Base-by-base conservation (phyloP, 2,329 filamentous ascomycete genomes). In the Ascochyta viciae-villosae region DNA sequence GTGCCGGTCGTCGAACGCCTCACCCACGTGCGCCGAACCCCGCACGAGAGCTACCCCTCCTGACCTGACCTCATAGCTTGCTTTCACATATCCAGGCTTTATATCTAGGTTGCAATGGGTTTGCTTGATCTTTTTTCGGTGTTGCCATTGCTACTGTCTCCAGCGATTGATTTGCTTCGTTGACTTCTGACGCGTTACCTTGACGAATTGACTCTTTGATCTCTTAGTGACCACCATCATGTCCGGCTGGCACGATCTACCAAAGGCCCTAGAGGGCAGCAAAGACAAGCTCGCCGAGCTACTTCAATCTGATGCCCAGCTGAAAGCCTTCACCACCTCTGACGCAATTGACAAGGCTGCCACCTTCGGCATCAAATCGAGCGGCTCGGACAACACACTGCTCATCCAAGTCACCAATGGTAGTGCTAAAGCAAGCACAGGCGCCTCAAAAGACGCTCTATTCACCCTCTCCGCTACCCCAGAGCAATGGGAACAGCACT, bases 401-500 rank as follows among this genome's bases (percentile, higher is more conserved):
- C 69, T 76, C 34, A 57, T 76, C 57, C 70, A 63, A 16, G 66
- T 76, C 35, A 59, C 49, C 51, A 74, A 73, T 45, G 71, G 68
- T 46, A 68, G 62, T 35, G 72, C 61, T 12, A 64, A 67, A 48
- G 67, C 64, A 8, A 68, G 60, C 35, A 60, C 65, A 0, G 72
- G 74, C 13, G 58, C 64, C 6, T 46, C 70, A 4, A 71, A 73
- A 44, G 72, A 74, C 53, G 70, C 72, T 0, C 39, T 73, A 0
- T 81, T 80, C 61, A 72, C 68, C 0, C 71, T 81, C 4, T 74
- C 71, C 19, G 78, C 78, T 10, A 65, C 77, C 2, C 76, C 78
- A 3, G 76, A 80, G 57, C 77, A 81, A 67, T 81, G 78, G 78
- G 73, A 79, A 60, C 70, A 78, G 42, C 78, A 78, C 65, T 79